Base-by-base conservation (phyloP, 2,329 filamentous ascomycete genomes). In the Ophiobolus disseminans region DNA sequence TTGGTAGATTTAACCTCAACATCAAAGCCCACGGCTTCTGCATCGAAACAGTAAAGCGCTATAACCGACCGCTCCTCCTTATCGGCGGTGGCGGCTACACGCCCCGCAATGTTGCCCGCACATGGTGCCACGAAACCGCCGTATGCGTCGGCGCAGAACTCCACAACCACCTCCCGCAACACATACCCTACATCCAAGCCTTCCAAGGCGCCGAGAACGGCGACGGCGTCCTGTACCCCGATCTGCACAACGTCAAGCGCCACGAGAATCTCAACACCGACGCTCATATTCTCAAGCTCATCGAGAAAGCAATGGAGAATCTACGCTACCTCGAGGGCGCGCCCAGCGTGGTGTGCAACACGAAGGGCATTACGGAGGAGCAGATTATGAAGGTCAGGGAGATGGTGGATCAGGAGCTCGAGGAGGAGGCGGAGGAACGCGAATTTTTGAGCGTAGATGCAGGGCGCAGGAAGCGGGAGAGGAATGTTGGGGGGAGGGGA, bases 1-100 rank as follows among this genome's bases (percentile, higher is more conserved):
- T 99, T 0, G 94, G 94, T 39, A 88, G 91, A 56, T 99, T 99
- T 81, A 99, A 97, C 70, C 85, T 99, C 51, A 95, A 96, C 72
- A 94, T 99, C 51, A 87, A 91, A 70, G 93, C 92, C 11, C 94
- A 99, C 75, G 93, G 91, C 43, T 87, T 88, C 57, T 99, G 94
- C 72, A 90, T 97, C 49, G 85, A 87, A 40, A 97, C 88, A 65
- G 91, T 92, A 73, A 97, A 97, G 74, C 84, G 80, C 37, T 85
- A 91, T 55, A 81, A 83, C 5, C 78, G 96, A 1, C 94, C 94
- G 2, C 82, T 97, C 53, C 86, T 99, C 40, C 84, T 99, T 45
- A 90, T 97, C 49, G 94, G 94, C 35, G 94, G 94, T 30, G 94
- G 94, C 47, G 94, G 94, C 21, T 99, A 99, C 75, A 99, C 94